A percentile compares a stretch with the other conserved stretches of the same genome.
Conservation (phyloP, 1,284 basidiomycete species). For the Trichosporon sp. region DNA sequence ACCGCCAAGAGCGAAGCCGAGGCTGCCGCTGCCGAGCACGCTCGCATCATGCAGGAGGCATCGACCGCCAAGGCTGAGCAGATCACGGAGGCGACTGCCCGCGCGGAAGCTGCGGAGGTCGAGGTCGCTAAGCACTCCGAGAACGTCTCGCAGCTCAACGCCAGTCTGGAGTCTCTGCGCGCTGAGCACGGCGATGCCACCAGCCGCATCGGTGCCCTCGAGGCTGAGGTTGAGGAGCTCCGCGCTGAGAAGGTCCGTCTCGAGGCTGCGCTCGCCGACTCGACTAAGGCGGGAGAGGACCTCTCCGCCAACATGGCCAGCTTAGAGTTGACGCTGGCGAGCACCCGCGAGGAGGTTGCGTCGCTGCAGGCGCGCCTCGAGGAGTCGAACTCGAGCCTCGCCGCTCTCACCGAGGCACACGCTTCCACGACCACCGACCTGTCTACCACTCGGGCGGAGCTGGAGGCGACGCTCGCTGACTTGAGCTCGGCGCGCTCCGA, state of each 20-base stretch:
- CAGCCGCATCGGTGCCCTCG: neutral
- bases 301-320: neutral
- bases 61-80: neutral
- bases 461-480: neutral
- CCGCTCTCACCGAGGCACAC: neutral
- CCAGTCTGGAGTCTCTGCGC: neutral
- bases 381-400: neutral
- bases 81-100: slow-evolving; percentile 38
- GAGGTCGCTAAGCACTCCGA: slow-evolving; percentile 51
- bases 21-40: neutral
- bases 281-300: neutral
- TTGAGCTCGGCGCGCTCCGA: neutral
- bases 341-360: neutral
- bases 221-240: slow-evolving; percentile 44
- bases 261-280: slow-evolving; percentile 5
- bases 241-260: slow-evolving; percentile 59
- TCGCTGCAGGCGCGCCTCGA: slow-evolving; percentile 1
- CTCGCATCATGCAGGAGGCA: slow-evolving; percentile 69
- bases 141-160: neutral
- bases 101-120: slow-evolving; percentile 78
- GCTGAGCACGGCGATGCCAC: neutral
- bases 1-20: neutral
- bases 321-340: neutral
- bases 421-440: neutral
- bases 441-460: neutral